A percentile compares a stretch with the other conserved stretches of the same genome.
Evolutionary conservation across 1,284 basidiomycete genomes (phyloP).

Genomic region (Malassezia dermatis): DNA sequence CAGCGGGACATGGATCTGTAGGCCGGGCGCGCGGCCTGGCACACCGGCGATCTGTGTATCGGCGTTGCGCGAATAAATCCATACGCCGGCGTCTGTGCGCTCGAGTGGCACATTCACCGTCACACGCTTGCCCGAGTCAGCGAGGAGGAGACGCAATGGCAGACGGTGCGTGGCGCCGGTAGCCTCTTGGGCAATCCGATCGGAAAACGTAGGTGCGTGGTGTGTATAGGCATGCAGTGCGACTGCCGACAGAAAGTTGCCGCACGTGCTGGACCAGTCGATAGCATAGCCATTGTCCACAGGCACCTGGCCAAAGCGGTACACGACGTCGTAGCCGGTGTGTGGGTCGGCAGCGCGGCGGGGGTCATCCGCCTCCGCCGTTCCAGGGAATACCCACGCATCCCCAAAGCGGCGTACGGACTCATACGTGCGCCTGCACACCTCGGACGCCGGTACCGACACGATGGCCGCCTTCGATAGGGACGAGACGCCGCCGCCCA

Average conservation of each 20-base stretch:
- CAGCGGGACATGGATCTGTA: constrained; percentile 37
- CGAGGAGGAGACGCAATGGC: constrained; percentile 26
- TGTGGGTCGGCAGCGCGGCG: constrained; percentile 6
- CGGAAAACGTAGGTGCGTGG: constrained; percentile 13
- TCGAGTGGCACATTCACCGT: constrained; percentile 28
- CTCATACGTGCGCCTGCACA: not conserved
- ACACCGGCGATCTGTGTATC: constrained; percentile 39
- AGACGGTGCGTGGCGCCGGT: constrained; percentile 14
- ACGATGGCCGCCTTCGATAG: constrained; percentile 71
- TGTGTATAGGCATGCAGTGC: constrained; percentile 27
- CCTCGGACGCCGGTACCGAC: constrained; percentile 18
- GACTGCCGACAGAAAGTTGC: constrained; percentile 41
- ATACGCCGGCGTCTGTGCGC: not conserved
- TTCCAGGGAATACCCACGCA: constrained; percentile 20
- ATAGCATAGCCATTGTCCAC: constrained; percentile 21
- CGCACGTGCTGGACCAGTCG: constrained; percentile 44
- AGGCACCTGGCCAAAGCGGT: constrained; percentile 45
- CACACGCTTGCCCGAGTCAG: constrained; percentile 30
- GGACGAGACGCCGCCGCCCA: constrained; percentile 66
- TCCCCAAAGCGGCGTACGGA: not conserved
- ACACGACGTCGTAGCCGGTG: constrained; percentile 36
- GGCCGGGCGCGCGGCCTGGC: constrained; percentile 32
- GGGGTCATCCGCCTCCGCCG: constrained; percentile 26
- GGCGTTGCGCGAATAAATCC: constrained; percentile 22
- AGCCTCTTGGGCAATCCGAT: not conserved